Base-by-base conservation (phyloP, 2,329 filamentous ascomycete genomes). In the Aspergillus intermedius region DNA sequence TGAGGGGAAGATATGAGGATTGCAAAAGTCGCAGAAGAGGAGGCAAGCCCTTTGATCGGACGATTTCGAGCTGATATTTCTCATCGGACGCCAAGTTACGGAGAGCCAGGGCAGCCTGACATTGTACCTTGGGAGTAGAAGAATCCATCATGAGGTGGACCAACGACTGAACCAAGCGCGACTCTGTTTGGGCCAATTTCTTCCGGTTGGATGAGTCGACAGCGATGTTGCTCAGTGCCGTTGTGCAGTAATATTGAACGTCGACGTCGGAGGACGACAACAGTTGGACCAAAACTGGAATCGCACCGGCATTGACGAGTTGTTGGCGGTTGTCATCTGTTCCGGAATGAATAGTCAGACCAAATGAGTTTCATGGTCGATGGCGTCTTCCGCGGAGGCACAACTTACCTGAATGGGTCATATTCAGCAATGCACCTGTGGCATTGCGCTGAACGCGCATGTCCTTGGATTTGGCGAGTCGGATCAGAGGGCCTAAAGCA, bases 101-200 rank as follows among this genome's bases (percentile, higher is more conserved):
- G 45, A 98, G 81, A 22, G 93, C 93, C 40, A 98, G 76, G 19
- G 93, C 93, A 46, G 93, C 93, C 74, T 98, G 93, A 66, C 93
- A 97, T 70, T 98, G 93, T 9, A 98, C 93, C 70, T 97, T 98
- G 43, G 91, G 90, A 1, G 91, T 96, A 15, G 89, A 91, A 0
- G 91, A 96, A 66, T 96, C 91, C 91, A 97, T 98, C 91, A 97
- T 98, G 22, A 98, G 77, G 61, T 93, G 88, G 46, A 98, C 93
- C 44, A 98, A 76, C 7, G 89, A 95, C 65, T 95, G 89, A 21
- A 98, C 91, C 22, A 98, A 79, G 57, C 91, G 88, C 19, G 88
- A 84, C 67, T 98, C 93, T 7, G 87, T 91, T 63, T 94, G 86
- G 25, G 91, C 89, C 47, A 98, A 80, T 67, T 91, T 90, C 64